Percentiles rank a stretch among this genome's conserved stretches.
Evolutionary conservation across 2,329 filamentous ascomycete species (phyloP).

Genomic region (Penicillium sp.): DNA sequence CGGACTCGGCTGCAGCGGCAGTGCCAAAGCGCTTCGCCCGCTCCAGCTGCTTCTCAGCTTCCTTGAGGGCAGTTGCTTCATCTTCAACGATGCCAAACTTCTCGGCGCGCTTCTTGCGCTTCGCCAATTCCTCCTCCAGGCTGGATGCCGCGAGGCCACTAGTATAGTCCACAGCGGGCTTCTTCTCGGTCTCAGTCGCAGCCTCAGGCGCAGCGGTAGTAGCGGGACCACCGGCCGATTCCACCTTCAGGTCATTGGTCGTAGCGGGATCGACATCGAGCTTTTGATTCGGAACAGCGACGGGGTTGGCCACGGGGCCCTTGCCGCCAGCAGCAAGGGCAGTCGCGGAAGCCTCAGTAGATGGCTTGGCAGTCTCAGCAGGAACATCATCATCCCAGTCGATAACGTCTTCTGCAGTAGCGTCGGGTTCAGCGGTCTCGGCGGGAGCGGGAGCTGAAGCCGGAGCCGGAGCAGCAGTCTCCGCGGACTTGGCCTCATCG

Average conservation of each 20-base stretch:
- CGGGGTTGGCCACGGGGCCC: slow-evolving; percentile 41
- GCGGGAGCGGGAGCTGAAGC: slow-evolving; percentile 9
- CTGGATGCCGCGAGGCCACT: slow-evolving; percentile 47
- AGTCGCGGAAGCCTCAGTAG: slow-evolving; percentile 35
- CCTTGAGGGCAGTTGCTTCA: slow-evolving; percentile 39
- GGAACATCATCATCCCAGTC: slow-evolving; percentile 48
- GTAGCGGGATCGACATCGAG: slow-evolving; percentile 41
- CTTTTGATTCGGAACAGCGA: slow-evolving; percentile 44
- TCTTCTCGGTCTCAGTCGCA: slow-evolving; percentile 30
- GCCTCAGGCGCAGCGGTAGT: slow-evolving; percentile 24
- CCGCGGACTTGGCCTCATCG: slow-evolving; percentile 36
- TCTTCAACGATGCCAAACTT: slow-evolving; percentile 52
- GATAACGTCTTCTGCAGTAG: slow-evolving; percentile 45
- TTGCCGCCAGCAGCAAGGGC: slow-evolving; percentile 43
- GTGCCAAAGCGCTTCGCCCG: slow-evolving; percentile 52
- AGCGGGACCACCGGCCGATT: slow-evolving; percentile 29
- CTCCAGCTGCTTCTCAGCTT: slow-evolving; percentile 48
- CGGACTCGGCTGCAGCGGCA: slow-evolving; percentile 21
- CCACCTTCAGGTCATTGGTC: slow-evolving; percentile 42
- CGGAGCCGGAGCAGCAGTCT: slow-evolving; percentile 10
- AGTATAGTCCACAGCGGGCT: slow-evolving; percentile 43
- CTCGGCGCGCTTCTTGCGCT: slow-evolving; percentile 52
- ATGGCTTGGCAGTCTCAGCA: slow-evolving; percentile 32
- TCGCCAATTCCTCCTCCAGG: slow-evolving; percentile 49
- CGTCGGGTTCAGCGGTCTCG: slow-evolving; percentile 31